Percentiles rank a stretch among this genome's conserved stretches.
phyloP scores from a whole-genome alignment of 2,329 filamentous ascomycete species.

The Fusarium ramigenum region DNA sequence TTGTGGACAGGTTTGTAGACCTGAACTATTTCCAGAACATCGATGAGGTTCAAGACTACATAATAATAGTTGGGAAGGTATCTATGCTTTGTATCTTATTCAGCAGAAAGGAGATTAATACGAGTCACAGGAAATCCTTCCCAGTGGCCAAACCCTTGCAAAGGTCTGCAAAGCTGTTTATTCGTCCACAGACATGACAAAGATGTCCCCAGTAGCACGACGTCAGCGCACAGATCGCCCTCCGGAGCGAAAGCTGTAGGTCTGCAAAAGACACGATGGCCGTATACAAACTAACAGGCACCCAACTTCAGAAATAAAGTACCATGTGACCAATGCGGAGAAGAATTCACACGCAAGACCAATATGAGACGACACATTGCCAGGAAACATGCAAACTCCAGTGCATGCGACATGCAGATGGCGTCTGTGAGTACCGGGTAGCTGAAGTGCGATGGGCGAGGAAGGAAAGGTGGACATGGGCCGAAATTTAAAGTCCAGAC shows the following conservation, averaged over 20 bases:
- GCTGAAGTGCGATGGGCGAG: too few species aligned
- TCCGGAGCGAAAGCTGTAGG: accelerated
- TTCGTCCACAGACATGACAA: neutral
- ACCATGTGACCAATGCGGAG: neutral
- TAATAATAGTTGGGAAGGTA: neutral
- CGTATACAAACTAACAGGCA: neutral
- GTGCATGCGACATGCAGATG: accelerated
- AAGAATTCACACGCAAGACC: neutral
- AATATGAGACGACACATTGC: neutral
- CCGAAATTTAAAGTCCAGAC: too few species aligned
- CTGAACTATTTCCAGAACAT: neutral
- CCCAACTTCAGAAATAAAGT: accelerated
- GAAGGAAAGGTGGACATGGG: too few species aligned
- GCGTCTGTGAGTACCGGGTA: neutral
- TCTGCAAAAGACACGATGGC: accelerated
- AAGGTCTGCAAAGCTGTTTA: neutral
- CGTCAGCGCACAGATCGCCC: accelerated
- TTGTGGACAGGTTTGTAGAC: neutral
- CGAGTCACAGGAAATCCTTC: neutral
- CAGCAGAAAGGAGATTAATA: neutral
- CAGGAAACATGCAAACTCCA: neutral
- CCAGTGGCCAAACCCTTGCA: accelerated
- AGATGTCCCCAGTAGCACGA: accelerated
- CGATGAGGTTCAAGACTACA: neutral
- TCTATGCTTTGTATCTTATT: too few species aligned